A percentile compares a stretch with the other conserved stretches of the same genome.
Conservation (phyloP, 1,284 basidiomycete genomes). For the Paramarasmius palmivorus region DNA sequence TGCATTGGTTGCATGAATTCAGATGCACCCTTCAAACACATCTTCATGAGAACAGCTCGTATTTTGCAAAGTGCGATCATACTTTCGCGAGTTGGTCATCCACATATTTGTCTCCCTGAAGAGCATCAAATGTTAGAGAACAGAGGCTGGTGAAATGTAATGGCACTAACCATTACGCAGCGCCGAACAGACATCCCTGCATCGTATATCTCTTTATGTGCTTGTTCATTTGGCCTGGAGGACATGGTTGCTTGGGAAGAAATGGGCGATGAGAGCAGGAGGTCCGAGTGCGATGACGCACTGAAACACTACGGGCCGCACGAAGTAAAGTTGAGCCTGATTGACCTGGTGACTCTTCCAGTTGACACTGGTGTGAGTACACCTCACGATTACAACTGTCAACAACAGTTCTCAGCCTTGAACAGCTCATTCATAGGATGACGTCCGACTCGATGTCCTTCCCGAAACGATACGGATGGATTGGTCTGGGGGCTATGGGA, state of each 20-base stretch:
- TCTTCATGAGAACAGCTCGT: background rate
- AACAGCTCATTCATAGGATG: conserved; percentile 3
- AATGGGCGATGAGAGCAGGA: background rate
- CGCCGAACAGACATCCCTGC: conserved; percentile 37
- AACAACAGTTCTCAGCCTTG: too few species aligned
- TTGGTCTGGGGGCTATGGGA: conserved; percentile 42
- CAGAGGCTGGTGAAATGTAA: background rate
- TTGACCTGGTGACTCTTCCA: too few species aligned
- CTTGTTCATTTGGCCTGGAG: conserved; percentile 29
- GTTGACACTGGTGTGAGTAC: too few species aligned
- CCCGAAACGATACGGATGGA: conserved; percentile 33
- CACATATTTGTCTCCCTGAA: conserved; percentile 41
- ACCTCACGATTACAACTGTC: too few species aligned
- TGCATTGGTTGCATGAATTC: conserved; percentile 48
- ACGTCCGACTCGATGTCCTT: conserved; percentile 15
- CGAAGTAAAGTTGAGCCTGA: too few species aligned
- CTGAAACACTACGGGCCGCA: too few species aligned
- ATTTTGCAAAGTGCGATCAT: background rate
- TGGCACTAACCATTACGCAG: conserved; percentile 37
- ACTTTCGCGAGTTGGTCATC: conserved; percentile 37
- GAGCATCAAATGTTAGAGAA: background rate
- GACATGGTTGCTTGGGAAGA: conserved; percentile 18
- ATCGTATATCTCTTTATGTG: conserved; percentile 39
- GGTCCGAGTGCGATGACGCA: too few species aligned
- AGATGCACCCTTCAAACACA: conserved; percentile 36